These are phyloP conservation scores for Melaleuca quinquenervia DNA, from an alignment of 345 rosid genomes.

Conservation along the genomic window DNA sequence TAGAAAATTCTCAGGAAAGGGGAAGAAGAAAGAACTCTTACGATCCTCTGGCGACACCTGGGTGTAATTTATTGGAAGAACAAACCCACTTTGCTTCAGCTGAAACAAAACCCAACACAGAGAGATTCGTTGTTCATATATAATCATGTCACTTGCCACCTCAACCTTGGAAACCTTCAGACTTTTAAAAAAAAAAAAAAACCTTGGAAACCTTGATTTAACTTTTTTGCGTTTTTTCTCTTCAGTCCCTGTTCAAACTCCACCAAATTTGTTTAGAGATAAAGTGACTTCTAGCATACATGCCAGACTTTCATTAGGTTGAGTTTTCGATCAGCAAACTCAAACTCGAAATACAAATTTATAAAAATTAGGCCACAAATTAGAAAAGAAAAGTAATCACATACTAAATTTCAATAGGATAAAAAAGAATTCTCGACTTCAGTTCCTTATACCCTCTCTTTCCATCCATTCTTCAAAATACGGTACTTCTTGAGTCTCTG, in stretches of 20 bases:
- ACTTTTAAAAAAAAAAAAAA: too few species aligned
- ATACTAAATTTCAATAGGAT: neutral
- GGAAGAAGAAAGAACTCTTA: neutral
- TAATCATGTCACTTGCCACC: neutral
- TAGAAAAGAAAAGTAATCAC: neutral
- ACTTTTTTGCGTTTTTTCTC: too few species aligned
- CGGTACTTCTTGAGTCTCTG: neutral
- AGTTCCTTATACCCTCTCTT: neutral
- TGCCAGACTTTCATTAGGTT: neutral
- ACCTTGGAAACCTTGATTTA: too few species aligned
- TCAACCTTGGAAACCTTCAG: neutral
- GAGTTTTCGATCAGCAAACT: neutral
- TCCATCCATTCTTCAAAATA: neutral
- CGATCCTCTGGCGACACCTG: fast-evolving
- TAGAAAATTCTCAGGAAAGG: neutral
- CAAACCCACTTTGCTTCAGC: neutral
- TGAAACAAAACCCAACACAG: neutral
- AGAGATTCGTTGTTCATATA: neutral
- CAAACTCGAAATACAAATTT: neutral
- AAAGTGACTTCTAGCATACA: neutral
- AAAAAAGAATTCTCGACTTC: neutral
- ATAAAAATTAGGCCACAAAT: neutral
- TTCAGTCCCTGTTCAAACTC: too few species aligned
- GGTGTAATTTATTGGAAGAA: neutral
- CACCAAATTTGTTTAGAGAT: neutral